Conservation (phyloP, 163 green algal genomes). For the Scenedesmus sp. region DNA sequence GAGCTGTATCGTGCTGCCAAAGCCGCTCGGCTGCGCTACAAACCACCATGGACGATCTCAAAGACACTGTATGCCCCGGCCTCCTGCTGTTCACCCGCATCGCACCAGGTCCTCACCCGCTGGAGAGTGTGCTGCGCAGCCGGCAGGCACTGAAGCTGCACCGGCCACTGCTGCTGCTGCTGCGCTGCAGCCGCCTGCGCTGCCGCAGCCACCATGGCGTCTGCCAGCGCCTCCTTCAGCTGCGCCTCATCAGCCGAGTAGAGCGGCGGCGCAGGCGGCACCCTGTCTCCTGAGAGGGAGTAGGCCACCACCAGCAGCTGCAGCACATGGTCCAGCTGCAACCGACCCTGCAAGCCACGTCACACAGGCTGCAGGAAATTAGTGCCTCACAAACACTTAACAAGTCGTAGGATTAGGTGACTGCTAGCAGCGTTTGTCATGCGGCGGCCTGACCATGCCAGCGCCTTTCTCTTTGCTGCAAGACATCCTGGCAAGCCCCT, state of each 20-base stretch:
- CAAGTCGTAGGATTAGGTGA: too few relatives aligned
- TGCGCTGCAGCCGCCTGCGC: not conserved
- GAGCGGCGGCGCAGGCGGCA: slow-evolving; percentile 38
- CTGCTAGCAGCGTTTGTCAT: too few relatives aligned
- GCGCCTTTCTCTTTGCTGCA: not conserved
- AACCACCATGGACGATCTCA: not conserved
- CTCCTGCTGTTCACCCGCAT: not conserved
- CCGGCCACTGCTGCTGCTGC: slow-evolving; percentile 34
- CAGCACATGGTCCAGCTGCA: slow-evolving; percentile 44
- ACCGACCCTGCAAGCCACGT: slow-evolving; percentile 21
- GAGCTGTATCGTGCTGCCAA: not conserved
- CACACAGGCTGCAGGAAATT: not conserved
- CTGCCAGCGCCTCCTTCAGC: slow-evolving; percentile 40
- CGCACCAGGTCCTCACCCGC: not conserved
- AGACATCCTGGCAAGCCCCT: too few relatives aligned
- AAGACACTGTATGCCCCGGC: not conserved
- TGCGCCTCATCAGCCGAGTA: slow-evolving; percentile 42
- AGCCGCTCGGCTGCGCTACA: not conserved
- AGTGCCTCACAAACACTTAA: too few relatives aligned
- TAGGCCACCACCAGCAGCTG: slow-evolving; percentile 43
- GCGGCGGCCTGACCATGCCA: not conserved
- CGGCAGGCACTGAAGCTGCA: slow-evolving; percentile 40
- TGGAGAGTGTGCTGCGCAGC: not conserved
- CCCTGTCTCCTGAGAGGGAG: slow-evolving; percentile 47
- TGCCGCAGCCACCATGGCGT: not conserved